Base-by-base conservation (phyloP, 345 rosid species). In the Triadica sebifera region DNA sequence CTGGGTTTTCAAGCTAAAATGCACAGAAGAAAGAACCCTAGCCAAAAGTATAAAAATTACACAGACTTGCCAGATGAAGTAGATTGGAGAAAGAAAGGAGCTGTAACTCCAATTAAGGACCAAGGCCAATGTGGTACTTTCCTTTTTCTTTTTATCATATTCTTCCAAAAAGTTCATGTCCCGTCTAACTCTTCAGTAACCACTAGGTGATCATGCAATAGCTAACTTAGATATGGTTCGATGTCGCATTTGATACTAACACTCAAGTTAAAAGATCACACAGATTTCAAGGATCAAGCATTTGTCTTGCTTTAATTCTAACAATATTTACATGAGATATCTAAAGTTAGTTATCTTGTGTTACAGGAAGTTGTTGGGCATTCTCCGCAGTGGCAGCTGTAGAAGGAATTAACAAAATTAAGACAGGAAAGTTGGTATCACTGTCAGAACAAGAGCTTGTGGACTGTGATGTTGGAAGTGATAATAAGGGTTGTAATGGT, bases 291-390 rank as follows among this genome's bases (percentile, higher is more conserved):
- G n/a, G n/a, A n/a, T n/a, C n/a, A n/a, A n/a, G n/a, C n/a, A n/a
- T n/a, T n/a, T n/a, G n/a, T n/a, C 52, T 56, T n/a, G 66, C 43
- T 43, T 59, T 41, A 64, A 4, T 15, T 22, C 50, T 13, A 41
- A 49, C 24, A 55, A 67, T 38, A 58, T 51, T 25, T 10, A n/a
- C 13, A 70, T 11, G 13, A 38, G 7, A 16, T 15, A 66, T 13
- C 25, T 49, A 12, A 60, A 70, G 51, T 37, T 25, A 29, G 19
- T 57, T 45, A 49, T 74, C 20, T 63, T 61, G 51, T 50, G 16
- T n/a, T 76, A 41, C 88, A 91, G 96, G 97, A 73, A 87, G 96
- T 70, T 95, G 98, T 70, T 95, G 99, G 99, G 99, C 98, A 7
- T 95, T 95, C 47, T 88, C 98, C 6, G 89, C 99, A 6, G 90